Evolutionary conservation across 2,329 filamentous ascomycete species (phyloP).

Genomic region (Aspergillus intermedius): DNA sequence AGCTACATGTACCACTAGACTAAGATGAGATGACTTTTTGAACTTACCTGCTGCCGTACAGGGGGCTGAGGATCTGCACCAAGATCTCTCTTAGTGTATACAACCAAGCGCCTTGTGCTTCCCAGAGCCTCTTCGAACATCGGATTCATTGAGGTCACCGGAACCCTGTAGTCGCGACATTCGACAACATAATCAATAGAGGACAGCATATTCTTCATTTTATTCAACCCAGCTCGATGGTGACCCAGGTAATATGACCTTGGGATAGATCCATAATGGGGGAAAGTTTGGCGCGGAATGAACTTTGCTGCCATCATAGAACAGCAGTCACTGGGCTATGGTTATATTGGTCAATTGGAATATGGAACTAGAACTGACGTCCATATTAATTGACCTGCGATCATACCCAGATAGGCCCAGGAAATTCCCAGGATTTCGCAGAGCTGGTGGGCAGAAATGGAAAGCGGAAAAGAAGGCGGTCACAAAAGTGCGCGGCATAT

Average conservation of each 20-base stretch:
- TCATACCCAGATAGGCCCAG: background rate
- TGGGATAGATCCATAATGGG: constrained; percentile 66
- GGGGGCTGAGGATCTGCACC: constrained; percentile 43
- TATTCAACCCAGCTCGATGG: constrained; percentile 71
- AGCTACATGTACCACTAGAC: constrained; percentile 1
- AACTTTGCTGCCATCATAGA: constrained; percentile 45
- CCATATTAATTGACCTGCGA: background rate
- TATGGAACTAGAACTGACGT: background rate
- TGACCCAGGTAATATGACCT: constrained; percentile 94
- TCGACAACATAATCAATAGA: constrained; percentile 85
- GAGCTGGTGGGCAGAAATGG: background rate
- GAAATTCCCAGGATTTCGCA: background rate
- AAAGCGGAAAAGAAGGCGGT: constrained; percentile 8
- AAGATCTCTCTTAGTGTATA: constrained; percentile 88
- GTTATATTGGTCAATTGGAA: background rate
- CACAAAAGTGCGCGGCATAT: background rate
- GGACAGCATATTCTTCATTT: constrained; percentile 75
- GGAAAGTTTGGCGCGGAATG: constrained; percentile 66
- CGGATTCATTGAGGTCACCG: constrained; percentile 82
- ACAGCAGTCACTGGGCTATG: background rate
- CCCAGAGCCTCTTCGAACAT: constrained; percentile 73
- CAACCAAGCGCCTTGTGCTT: constrained; percentile 66
- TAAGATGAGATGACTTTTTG: background rate
- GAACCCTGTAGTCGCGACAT: constrained; percentile 88
- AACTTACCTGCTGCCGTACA: constrained; percentile 36